Conservation (phyloP, 371 early-diverging fungal species). For the Umbelopsis sp. region DNA sequence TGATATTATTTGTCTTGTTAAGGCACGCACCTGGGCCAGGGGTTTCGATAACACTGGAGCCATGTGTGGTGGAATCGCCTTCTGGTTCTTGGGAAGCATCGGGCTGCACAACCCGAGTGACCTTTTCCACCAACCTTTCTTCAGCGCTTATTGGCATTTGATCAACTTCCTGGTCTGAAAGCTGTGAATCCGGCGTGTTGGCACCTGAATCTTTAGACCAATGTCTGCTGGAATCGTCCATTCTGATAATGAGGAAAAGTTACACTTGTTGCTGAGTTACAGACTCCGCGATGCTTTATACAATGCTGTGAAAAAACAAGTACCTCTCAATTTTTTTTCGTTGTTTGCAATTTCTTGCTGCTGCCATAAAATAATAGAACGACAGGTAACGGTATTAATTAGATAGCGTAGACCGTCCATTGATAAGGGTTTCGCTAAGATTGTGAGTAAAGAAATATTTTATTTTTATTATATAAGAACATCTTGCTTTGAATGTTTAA, state of each 20-base stretch:
- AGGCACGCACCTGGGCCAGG: not conserved
- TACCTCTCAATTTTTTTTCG: too few relatives aligned
- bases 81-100: not conserved
- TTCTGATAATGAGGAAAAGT: not conserved
- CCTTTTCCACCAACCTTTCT: constrained; percentile 8
- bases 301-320: too few relatives aligned
- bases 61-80: not conserved
- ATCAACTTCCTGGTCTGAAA: constrained; percentile 10
- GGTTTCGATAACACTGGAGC: not conserved
- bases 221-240: constrained; percentile 17
- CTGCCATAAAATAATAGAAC: too few relatives aligned
- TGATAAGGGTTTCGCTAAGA: too few relatives aligned
- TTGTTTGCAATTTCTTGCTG: too few relatives aligned
- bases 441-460: too few relatives aligned
- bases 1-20: too few relatives aligned
- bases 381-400: too few relatives aligned
- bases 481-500: not conserved
- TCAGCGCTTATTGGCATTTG: not conserved
- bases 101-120: constrained; percentile 2
- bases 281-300: not conserved
- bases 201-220: constrained; percentile 20
- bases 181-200: constrained; percentile 17
- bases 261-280: not conserved
- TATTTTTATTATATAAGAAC: too few relatives aligned
- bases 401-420: too few relatives aligned